A percentile compares a stretch with the other conserved stretches of the same genome.
Conservation (phyloP, 2,329 filamentous ascomycete species). For the Seiridium unicorne region DNA sequence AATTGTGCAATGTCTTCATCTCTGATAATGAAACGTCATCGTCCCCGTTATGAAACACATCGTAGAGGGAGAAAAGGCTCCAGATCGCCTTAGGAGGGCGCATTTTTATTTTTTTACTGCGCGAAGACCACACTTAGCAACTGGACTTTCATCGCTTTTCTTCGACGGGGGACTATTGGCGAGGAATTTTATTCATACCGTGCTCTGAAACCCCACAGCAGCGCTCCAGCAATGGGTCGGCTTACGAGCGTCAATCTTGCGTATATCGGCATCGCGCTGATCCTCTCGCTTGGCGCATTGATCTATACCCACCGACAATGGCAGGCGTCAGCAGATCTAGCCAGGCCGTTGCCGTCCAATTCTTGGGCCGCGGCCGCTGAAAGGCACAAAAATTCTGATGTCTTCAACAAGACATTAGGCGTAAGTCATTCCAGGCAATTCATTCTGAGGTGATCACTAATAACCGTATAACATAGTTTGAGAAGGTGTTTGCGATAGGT, state of each 20-base stretch:
- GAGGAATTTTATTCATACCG: no score
- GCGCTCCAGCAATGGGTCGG: background rate
- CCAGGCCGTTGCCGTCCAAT: background rate
- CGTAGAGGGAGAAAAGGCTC: no score
- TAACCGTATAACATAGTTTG: slow-evolving; percentile 24
- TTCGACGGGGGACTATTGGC: no score
- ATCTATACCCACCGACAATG: background rate
- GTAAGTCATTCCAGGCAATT: background rate
- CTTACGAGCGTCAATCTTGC: background rate
- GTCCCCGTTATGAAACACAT: no score
- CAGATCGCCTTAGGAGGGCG: no score
- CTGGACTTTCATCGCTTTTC: no score
- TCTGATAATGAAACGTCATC: no score
- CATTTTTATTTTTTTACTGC: no score
- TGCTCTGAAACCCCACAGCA: no score
- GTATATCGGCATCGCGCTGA: background rate
- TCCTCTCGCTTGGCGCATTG: background rate
- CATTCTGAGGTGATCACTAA: background rate
- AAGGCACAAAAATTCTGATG: background rate
- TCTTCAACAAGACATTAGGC: slow-evolving; percentile 3
- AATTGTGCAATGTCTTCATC: no score
- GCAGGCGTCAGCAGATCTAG: background rate
- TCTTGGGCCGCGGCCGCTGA: background rate
- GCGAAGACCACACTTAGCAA: no score
- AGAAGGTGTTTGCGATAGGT: slow-evolving; percentile 41